phyloP scores from a whole-genome alignment of 73 alveolate species.

The Paramecium biaurelia region DNA sequence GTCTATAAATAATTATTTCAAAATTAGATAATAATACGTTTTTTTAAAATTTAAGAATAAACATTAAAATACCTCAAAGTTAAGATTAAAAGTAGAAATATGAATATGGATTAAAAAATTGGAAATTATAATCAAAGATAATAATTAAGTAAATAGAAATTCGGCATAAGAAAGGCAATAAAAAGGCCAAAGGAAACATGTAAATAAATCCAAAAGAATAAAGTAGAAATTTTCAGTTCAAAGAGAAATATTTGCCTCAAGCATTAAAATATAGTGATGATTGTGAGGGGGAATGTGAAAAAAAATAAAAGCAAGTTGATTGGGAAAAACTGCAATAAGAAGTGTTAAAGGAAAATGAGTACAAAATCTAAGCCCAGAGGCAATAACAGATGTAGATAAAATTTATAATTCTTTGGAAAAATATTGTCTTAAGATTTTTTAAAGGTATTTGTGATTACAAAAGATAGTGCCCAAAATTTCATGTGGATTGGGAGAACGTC shows the following conservation, averaged over 20 bases:
- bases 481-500: background rate
- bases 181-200: too few species aligned
- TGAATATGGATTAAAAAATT: too few species aligned
- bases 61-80: too few species aligned
- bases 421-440: background rate
- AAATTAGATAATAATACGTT: too few species aligned
- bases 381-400: background rate
- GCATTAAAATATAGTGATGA: background rate
- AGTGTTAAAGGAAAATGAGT: background rate
- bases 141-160: too few species aligned
- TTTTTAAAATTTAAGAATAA: too few species aligned
- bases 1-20: too few species aligned
- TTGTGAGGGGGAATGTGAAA: background rate
- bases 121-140: too few species aligned
- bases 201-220: too few species aligned
- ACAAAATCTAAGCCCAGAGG: background rate
- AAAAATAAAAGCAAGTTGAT: background rate
- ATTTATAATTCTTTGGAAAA: background rate
- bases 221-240: too few species aligned
- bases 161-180: too few species aligned
- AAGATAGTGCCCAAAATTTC: background rate
- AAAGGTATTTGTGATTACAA: background rate
- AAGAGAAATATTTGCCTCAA: background rate
- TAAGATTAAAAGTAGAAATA: too few species aligned
- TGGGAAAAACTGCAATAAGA: background rate